Percentiles rank a stretch among this genome's conserved stretches.
These are phyloP conservation scores for Trichodelitschia bisporula DNA, from an alignment of 495 filamentous ascomycete genomes.

Conservation along the genomic window DNA sequence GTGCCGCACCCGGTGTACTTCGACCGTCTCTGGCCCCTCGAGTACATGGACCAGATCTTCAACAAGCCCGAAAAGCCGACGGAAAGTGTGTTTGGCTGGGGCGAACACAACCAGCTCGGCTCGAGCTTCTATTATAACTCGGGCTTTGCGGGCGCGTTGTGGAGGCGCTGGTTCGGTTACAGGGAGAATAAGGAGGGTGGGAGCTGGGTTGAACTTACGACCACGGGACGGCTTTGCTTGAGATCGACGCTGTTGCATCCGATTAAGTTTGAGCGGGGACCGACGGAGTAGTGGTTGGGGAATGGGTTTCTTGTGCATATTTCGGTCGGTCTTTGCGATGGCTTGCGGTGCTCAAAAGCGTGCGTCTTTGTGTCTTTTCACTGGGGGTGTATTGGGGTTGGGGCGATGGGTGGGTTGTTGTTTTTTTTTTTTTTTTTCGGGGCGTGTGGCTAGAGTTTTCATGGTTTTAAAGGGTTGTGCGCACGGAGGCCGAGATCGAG, in stretches of 20 bases:
- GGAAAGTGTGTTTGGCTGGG: slow-evolving; percentile 22
- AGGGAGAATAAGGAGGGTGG: slow-evolving; percentile 21
- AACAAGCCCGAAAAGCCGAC: slow-evolving; percentile 19
- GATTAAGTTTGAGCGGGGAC: slow-evolving; percentile 14
- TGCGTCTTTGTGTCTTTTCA: too few relatives aligned
- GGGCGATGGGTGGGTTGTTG: too few relatives aligned
- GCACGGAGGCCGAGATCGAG: too few relatives aligned
- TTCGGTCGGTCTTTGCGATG: too few relatives aligned
- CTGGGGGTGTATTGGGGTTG: too few relatives aligned
- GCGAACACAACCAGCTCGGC: slow-evolving; percentile 24
- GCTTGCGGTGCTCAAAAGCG: too few relatives aligned
- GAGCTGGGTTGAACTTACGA: slow-evolving; percentile 11
- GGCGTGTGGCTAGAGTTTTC: too few relatives aligned
- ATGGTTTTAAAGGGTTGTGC: too few relatives aligned
- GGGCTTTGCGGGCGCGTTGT: slow-evolving; percentile 19
- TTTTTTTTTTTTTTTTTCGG: too few relatives aligned
- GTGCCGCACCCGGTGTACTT: slow-evolving; percentile 24
- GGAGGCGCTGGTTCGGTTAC: slow-evolving; percentile 24
- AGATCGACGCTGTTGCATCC: slow-evolving; percentile 15
- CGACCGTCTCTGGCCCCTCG: slow-evolving; percentile 24
- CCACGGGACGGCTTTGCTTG: slow-evolving; percentile 16
- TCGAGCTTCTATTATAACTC: slow-evolving; percentile 25
- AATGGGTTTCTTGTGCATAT: too few relatives aligned
- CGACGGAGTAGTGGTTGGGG: slow-evolving; percentile 5
- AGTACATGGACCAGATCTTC: slow-evolving; percentile 13